phyloP scores from a whole-genome alignment of 768 basidiomycete genomes.

The Suillus clintonianus region DNA sequence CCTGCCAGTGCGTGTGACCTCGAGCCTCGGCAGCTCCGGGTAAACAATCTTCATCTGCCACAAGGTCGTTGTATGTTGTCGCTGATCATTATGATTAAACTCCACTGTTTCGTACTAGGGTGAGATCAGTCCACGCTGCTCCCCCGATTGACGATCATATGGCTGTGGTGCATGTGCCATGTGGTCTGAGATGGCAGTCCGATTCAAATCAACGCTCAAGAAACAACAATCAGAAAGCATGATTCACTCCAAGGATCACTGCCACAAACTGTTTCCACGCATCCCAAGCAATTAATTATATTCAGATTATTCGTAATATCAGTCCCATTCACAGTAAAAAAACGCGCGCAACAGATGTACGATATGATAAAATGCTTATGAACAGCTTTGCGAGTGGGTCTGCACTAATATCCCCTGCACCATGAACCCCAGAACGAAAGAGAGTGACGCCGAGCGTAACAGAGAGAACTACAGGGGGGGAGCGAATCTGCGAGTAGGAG shows the following conservation, averaged over 20 bases:
- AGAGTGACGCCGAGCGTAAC: too few species aligned
- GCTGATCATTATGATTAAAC: background rate
- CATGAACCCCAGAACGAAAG: background rate
- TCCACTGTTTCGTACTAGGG: too few species aligned
- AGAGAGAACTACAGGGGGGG: background rate
- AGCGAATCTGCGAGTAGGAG: too few species aligned
- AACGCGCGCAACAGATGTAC: background rate
- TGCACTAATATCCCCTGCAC: background rate
- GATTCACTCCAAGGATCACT: background rate
- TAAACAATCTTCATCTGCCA: background rate
- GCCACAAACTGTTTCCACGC: too few species aligned
- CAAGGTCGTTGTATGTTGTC: background rate
- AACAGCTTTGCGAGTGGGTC: background rate
- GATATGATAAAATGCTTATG: background rate
- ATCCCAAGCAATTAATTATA: slow-evolving; percentile 4
- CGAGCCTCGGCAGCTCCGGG: background rate
- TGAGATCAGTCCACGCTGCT: background rate
- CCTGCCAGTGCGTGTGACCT: background rate
- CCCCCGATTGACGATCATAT: background rate
- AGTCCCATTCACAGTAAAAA: background rate
- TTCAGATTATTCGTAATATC: background rate
- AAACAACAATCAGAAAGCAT: background rate
- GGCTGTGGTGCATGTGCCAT: background rate
- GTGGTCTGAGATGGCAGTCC: background rate
- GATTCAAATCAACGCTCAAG: too few species aligned